phyloP scores from a whole-genome alignment of 1,284 basidiomycete species.

The Volvariella surrecta region DNA sequence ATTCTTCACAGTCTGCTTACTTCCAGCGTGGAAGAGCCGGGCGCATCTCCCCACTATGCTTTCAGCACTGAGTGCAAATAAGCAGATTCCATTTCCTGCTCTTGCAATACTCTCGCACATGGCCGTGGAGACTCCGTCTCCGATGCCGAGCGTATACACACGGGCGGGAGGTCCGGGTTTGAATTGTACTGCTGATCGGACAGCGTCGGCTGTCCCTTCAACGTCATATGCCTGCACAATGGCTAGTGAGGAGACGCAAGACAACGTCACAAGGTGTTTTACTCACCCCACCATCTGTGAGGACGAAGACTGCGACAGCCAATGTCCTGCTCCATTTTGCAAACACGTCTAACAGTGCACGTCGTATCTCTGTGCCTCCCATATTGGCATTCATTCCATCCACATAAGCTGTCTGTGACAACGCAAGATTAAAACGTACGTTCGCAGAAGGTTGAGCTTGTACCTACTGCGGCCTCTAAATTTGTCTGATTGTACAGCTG shows the following conservation, averaged over 20 bases:
- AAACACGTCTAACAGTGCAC: slow-evolving; percentile 28
- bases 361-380: slow-evolving; percentile 39
- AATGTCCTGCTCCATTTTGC: slow-evolving; percentile 23
- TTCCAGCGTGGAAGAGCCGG: slow-evolving; percentile 38
- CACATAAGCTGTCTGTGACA: slow-evolving; percentile 22
- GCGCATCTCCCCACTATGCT: slow-evolving; percentile 40
- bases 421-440: not conserved
- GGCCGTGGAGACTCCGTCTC: slow-evolving; percentile 35
- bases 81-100: slow-evolving; percentile 37
- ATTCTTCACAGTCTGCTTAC: slow-evolving; percentile 32
- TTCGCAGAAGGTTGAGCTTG: not conserved
- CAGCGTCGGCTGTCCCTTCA: slow-evolving; percentile 15
- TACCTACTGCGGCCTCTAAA: slow-evolving; percentile 31
- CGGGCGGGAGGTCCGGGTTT: slow-evolving; percentile 25
- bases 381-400: slow-evolving; percentile 29
- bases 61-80: slow-evolving; percentile 35
- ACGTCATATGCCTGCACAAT: slow-evolving; percentile 18
- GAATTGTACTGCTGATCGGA: slow-evolving; percentile 21
- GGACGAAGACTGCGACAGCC: slow-evolving; percentile 35
- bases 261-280: not conserved
- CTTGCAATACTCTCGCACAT: slow-evolving; percentile 42
- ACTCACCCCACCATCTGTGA: slow-evolving; percentile 43
- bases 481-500: slow-evolving; percentile 21
- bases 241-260: slow-evolving; percentile 2
- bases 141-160: slow-evolving; percentile 51